Percentiles rank a stretch among this genome's conserved stretches.
Conservation (phyloP, 805 yeast genomes). For the Suhomyces pyralidae region DNA sequence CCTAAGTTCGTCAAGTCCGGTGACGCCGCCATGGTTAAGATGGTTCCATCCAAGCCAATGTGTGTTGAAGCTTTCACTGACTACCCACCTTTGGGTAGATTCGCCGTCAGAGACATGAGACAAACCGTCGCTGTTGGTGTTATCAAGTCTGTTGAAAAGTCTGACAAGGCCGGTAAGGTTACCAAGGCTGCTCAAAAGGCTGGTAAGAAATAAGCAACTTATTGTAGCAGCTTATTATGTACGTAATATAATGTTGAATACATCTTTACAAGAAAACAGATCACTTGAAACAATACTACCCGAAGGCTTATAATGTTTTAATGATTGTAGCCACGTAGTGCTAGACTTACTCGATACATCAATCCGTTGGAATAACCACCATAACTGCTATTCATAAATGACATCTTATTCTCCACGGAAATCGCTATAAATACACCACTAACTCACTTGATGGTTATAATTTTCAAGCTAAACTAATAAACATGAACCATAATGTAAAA, state of each 20-base stretch:
- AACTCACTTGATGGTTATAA: no score
- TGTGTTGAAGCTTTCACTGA: slow-evolving; percentile 44
- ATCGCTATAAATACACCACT: no score
- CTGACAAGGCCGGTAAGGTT: slow-evolving; percentile 86
- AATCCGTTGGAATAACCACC: no score
- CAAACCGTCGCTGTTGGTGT: slow-evolving; percentile 99
- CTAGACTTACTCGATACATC: no score
- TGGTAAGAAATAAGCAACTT: slow-evolving; percentile 58
- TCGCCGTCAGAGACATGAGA: slow-evolving; percentile 97
- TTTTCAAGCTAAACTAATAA: no score
- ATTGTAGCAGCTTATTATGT: background rate
- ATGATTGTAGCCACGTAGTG: no score
- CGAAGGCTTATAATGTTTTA: no score
- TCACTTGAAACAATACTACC: no score
- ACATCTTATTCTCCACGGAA: no score
- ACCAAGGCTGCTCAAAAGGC: slow-evolving; percentile 94
- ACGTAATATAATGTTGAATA: background rate
- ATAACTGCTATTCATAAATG: no score
- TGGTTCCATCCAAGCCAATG: slow-evolving; percentile 44
- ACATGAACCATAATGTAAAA: no score
- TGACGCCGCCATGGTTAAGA: slow-evolving; percentile 41
- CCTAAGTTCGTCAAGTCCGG: slow-evolving; percentile 22
- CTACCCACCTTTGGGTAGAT: slow-evolving; percentile 46
- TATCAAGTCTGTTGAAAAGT: slow-evolving; percentile 90
- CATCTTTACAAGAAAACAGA: background rate